phyloP scores from a whole-genome alignment of 202 grass and related monocot genomes.

The Schoenoplectus triqueter region DNA sequence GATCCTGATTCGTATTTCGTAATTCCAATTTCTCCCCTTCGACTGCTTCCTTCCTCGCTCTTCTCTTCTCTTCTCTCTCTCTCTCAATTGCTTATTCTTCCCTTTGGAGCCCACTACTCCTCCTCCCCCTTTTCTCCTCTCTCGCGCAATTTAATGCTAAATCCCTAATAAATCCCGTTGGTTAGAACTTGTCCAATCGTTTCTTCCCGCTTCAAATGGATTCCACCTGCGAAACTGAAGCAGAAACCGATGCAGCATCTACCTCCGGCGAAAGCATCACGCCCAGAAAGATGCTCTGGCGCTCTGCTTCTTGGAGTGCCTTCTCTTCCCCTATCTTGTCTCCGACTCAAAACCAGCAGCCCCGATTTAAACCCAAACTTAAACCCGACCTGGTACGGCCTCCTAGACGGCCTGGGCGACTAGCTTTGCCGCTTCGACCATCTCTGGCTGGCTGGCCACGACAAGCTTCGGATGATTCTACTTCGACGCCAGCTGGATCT shows the following conservation, averaged over 20 bases:
- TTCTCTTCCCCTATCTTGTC: slow-evolving; percentile 38
- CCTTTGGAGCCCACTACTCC: slow-evolving; percentile 30
- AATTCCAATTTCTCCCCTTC: background rate
- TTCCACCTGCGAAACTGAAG: slow-evolving; percentile 2
- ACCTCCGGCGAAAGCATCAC: slow-evolving; percentile 36
- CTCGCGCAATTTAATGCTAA: background rate
- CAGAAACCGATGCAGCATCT: slow-evolving; percentile 30
- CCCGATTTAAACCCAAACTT: slow-evolving; percentile 20
- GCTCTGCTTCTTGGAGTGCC: slow-evolving; percentile 51
- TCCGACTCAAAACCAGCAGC: slow-evolving; percentile 2
- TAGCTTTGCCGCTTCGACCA: slow-evolving; percentile 42
- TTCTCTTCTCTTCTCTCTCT: background rate
- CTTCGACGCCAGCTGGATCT: slow-evolving; percentile 10
- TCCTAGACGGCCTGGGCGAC: slow-evolving; percentile 29
- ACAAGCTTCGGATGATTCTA: slow-evolving; percentile 48
- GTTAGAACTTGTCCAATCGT: background rate
- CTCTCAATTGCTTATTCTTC: slow-evolving; percentile 15
- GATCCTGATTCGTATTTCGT: no score
- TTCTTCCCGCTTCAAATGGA: background rate
- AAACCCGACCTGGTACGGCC: slow-evolving; percentile 30
- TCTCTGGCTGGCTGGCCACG: slow-evolving; percentile 43
- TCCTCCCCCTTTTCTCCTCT: slow-evolving; percentile 8
- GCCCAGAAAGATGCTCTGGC: slow-evolving; percentile 43
- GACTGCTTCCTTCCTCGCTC: background rate
- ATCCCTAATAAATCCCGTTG: background rate